Evolutionary conservation across 345 rosid genomes (phyloP), one percentile per base, ranked within the genome.

Genomic region (Salix suchowensis): DNA sequence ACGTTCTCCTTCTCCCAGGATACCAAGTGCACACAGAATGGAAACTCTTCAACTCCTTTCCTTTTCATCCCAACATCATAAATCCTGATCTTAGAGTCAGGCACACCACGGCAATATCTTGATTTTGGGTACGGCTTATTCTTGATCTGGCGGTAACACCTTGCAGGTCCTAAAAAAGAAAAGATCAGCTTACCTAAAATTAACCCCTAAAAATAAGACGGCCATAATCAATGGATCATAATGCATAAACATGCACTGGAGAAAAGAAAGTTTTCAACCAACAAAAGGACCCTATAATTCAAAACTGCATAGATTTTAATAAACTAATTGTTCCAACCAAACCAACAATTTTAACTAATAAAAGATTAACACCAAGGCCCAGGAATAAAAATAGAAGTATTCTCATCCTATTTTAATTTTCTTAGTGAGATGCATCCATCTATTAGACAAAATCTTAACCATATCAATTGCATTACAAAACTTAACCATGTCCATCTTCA

Each of bases 1-100:
- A 91, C 92, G 14, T 89, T 91, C 28, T 91, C 92, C 54, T 88
- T 91, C 83, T 91, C 93, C 96, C 96, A 91, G 0, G 93, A 89
- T 21, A 91, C 96, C 82, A 91, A 80, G 76, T 88, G 93, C n/a
- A 91, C 93, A 74, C 92, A 91, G 85, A 89, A 91, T 32, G 96
- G 93, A 74, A 91, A 91, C 55, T 91, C 96, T 30, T 91, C 93
- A 6, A 91, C 96, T 18, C 96, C 96, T 21, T 91, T 89, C 89
- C 48, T 91, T 83, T 91, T 91, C 96, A 91, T 91, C 1, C 96
- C 96, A 2, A 91, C 93, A 78, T 89, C 96, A 74, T 89, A 91
- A 77, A 91, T 89, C 85, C 91, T 89, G 84, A 91, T 91, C 78
- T 91, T 91, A 0, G 93, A 80, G 61, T 89, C 96, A 21, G 93